phyloP scores from a whole-genome alignment of 345 rosid genomes.

The Gossypium longicalyx region DNA sequence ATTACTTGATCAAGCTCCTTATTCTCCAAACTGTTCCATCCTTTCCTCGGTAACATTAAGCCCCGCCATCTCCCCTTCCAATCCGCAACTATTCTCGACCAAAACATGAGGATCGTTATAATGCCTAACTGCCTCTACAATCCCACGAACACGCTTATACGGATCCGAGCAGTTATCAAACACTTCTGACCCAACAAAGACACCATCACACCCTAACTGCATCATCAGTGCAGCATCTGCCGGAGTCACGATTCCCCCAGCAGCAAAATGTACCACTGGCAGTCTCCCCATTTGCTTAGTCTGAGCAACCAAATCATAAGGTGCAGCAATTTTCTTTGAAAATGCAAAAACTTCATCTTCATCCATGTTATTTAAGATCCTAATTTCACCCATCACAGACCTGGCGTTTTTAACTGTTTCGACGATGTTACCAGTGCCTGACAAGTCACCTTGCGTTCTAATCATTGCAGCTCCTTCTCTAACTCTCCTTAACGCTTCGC shows the following conservation, averaged over 20 bases:
- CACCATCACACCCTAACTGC: slow-evolving; percentile 69
- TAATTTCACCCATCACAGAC: slow-evolving; percentile 36
- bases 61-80: slow-evolving; percentile 32
- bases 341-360: slow-evolving; percentile 56
- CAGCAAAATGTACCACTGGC: slow-evolving; percentile 53
- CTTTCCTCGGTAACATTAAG: slow-evolving; percentile 37
- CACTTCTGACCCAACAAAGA: slow-evolving; percentile 46
- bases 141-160: slow-evolving; percentile 40
- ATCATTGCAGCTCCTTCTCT: slow-evolving; percentile 44
- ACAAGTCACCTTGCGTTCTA: slow-evolving; percentile 33
- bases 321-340: slow-evolving; percentile 47
- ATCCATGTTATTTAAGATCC: slow-evolving; percentile 44
- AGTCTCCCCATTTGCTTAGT: slow-evolving; percentile 66
- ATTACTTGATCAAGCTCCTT: slow-evolving; percentile 20
- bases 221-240: slow-evolving; percentile 70
- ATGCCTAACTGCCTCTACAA: slow-evolving; percentile 60
- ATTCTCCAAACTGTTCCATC: slow-evolving; percentile 33
- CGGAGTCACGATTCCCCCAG: slow-evolving; percentile 54
- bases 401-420: slow-evolving; percentile 34
- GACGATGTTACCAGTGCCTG: slow-evolving; percentile 27
- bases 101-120: slow-evolving; percentile 53
- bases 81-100: slow-evolving; percentile 45
- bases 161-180: slow-evolving; percentile 41
- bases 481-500: slow-evolving; percentile 37
- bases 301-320: slow-evolving; percentile 57